Conservation (phyloP, 1,284 basidiomycete species). For the Anthracocystis panici-leucophaei region DNA sequence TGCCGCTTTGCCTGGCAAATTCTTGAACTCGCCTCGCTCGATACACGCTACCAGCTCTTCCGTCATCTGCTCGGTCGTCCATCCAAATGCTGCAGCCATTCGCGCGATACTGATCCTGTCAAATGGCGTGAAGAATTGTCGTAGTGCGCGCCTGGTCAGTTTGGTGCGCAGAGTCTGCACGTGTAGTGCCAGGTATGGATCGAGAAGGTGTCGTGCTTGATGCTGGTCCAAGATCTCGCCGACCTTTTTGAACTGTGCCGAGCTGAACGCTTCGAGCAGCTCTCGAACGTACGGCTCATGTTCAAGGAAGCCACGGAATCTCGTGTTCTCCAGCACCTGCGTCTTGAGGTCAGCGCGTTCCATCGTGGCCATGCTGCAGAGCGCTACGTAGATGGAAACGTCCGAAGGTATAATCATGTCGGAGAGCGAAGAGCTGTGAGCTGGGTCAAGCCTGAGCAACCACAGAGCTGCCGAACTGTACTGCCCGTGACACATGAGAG, state of each 20-base stretch:
- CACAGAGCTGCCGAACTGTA: conserved; percentile 81
- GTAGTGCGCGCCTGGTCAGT: conserved; percentile 69
- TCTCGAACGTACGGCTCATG: conserved; percentile 86
- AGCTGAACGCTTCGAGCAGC: conserved; percentile 83
- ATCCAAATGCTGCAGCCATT: conserved; percentile 85
- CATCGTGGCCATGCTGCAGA: conserved; percentile 83
- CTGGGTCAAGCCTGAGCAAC: conserved; percentile 77
- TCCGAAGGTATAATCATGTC: conserved; percentile 82
- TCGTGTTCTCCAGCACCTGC: conserved; percentile 77
- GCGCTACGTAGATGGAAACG: conserved; percentile 82
- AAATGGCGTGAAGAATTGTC: conserved; percentile 83
- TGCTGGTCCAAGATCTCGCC: conserved; percentile 77
- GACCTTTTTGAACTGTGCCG: conserved; percentile 82
- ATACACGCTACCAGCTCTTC: conserved; percentile 80
- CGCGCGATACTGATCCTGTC: conserved; percentile 81
- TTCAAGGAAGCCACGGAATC: conserved; percentile 82
- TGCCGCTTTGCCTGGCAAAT: conserved; percentile 80
- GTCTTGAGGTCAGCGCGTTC: conserved; percentile 78
- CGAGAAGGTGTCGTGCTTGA: conserved; percentile 80
- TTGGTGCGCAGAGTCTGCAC: conserved; percentile 68
- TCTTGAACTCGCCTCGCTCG: conserved; percentile 79
- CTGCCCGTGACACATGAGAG: conserved; percentile 77
- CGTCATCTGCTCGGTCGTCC: conserved; percentile 78
- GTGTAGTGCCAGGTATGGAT: conserved; percentile 79
- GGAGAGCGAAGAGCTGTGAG: conserved; percentile 20